Evolutionary conservation across 2,329 filamentous ascomycete genomes (phyloP).

Genomic region (Dactylellina haptotyla): DNA sequence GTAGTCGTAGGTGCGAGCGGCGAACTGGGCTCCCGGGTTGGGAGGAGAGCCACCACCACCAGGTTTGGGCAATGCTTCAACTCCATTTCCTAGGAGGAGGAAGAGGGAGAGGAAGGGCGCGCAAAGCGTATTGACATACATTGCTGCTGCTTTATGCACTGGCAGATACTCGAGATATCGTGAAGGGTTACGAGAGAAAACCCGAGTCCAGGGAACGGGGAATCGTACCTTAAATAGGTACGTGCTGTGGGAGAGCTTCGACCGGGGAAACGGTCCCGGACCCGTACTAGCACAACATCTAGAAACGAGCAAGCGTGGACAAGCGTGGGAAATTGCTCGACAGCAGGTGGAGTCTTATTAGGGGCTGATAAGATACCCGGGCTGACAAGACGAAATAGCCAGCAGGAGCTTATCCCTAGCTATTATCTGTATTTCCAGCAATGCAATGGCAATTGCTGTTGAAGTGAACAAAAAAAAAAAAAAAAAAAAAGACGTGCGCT

Average conservation of each 20-base stretch:
- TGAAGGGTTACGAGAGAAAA: not conserved
- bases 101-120: conserved; percentile 35
- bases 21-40: conserved; percentile 11
- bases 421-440: too few species aligned
- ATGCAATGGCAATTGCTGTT: too few species aligned
- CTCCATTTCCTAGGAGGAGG: conserved; percentile 28
- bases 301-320: conserved; percentile 5
- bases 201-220: conserved; percentile 14
- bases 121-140: conserved; percentile 32
- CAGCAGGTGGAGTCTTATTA: conserved; percentile 21
- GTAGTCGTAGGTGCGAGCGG: conserved; percentile 62
- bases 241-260: not conserved
- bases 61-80: not conserved
- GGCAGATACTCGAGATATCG: conserved; percentile 17
- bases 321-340: conserved; percentile 6
- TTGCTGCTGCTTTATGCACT: conserved; percentile 11
- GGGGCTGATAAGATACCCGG: conserved; percentile 24
- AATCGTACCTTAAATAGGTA: conserved; percentile 26
- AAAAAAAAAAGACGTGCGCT: too few species aligned
- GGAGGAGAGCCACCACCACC: not conserved
- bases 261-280: conserved; percentile 31
- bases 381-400: conserved; percentile 1
- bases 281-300: conserved; percentile 4
- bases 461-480: too few species aligned
- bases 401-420: too few species aligned